Percentiles rank a stretch among this genome's conserved stretches.
Evolutionary conservation across 371 early-diverging fungal species (phyloP).

Genomic region (Mycotypha africana): DNA sequence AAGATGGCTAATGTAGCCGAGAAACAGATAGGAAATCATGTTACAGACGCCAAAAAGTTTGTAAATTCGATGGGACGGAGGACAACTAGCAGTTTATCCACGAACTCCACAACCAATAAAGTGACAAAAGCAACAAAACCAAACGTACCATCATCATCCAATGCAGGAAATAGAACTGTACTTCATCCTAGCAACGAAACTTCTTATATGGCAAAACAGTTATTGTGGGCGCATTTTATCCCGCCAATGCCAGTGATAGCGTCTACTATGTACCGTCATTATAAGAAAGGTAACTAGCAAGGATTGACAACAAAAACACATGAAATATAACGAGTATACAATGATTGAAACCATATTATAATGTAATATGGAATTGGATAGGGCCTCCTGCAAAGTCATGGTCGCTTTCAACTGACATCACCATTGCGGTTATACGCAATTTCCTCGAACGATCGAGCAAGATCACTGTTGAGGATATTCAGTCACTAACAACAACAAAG

Average conservation of each 20-base stretch:
- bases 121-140: neutral
- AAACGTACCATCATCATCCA: neutral
- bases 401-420: constrained; percentile 30
- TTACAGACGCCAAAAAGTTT: neutral
- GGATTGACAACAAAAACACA: neutral
- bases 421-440: constrained; percentile 27
- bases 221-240: constrained; percentile 17
- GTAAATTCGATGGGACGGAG: constrained; percentile 2
- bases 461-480: constrained; percentile 36
- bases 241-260: constrained; percentile 16
- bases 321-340: too few species aligned
- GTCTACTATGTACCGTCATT: constrained; percentile 18
- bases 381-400: constrained; percentile 31
- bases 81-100: neutral
- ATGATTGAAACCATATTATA: too few species aligned
- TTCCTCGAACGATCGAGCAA: constrained; percentile 20
- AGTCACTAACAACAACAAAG: constrained; percentile 17
- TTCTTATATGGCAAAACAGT: constrained; percentile 10
- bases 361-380: too few species aligned
- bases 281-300: constrained; percentile 13
- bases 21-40: neutral
- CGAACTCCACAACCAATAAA: neutral
- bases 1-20: constrained; percentile 6
- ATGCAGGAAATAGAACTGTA: neutral
- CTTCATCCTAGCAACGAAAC: neutral